Base-by-base conservation (phyloP, 192 early-diverging fungal genomes). In the Cladochytrium replicatum region DNA sequence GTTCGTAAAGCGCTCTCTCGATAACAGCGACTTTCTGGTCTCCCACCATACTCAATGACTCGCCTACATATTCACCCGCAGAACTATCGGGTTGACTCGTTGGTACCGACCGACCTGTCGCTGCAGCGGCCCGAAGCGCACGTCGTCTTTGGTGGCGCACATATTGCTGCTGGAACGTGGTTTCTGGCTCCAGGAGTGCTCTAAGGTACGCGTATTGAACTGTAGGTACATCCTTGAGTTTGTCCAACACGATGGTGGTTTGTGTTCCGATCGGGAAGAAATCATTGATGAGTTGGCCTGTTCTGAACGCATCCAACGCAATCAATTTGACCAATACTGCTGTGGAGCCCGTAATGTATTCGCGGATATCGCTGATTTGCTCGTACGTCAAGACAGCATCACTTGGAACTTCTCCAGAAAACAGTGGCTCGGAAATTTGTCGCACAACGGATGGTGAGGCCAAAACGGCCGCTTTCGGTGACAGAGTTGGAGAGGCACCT, bases 131-230 rank as follows among this genome's bases (percentile, higher is more conserved):
- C n/a, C n/a, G n/a, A n/a, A n/a, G n/a, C n/a, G n/a, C n/a, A n/a
- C n/a, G n/a, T n/a, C n/a, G n/a, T n/a, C n/a, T n/a, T n/a, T n/a
- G n/a, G n/a, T n/a, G n/a, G n/a, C n/a, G n/a, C n/a, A n/a, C n/a
- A n/a, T n/a, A n/a, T n/a, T n/a, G n/a, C n/a, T n/a, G n/a, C n/a
- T n/a, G n/a, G n/a, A n/a, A n/a, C n/a, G n/a, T n/a, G n/a, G n/a
- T n/a, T 6, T 58, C 52, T 27, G 51, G 51, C 31, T 61, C 67
- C 27, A 69, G 43, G 0, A 69, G 21, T 2, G 57, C 63, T 3
- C 29, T 2, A 17, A 71, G 46, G 31, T 58, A 71, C 2, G 34
- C 3, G 21, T 58, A 64, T 28, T 37, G 40, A 1, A 28, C 48
- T 4, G 26, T n/a, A n/a, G 66, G 56, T 1, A 32, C 25, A 6